Evolutionary conservation across 345 rosid genomes (phyloP).

Genomic region (Salix viminalis): DNA sequence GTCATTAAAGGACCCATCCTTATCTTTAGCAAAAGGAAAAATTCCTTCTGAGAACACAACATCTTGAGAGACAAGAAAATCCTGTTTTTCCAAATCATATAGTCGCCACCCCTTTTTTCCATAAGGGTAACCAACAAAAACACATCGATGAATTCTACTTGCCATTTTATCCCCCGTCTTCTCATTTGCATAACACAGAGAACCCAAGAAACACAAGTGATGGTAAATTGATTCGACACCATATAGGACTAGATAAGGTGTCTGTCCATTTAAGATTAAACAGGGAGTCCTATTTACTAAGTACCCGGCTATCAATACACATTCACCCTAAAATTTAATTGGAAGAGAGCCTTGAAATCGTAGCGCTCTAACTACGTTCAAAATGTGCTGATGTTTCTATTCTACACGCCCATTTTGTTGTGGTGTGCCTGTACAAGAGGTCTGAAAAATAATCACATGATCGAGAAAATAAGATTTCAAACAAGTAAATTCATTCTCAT

Average conservation of each 20-base stretch:
- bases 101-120: background rate
- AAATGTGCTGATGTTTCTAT: slow-evolving; percentile 9
- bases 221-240: background rate
- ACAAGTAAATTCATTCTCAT: slow-evolving; percentile 3
- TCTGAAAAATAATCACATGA: background rate
- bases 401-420: slow-evolving; percentile 14
- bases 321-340: slow-evolving; percentile 8
- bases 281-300: background rate
- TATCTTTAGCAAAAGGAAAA: background rate
- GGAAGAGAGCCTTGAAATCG: slow-evolving; percentile 1
- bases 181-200: background rate
- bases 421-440: background rate
- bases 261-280: background rate
- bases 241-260: background rate
- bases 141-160: background rate
- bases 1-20: too few relatives aligned
- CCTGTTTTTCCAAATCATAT: background rate
- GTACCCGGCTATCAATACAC: background rate
- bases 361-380: background rate
- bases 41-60: background rate
- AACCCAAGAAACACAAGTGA: background rate
- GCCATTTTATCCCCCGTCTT: background rate
- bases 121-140: slow-evolving; percentile 1
- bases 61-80: background rate
- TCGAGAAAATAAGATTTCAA: background rate